Conservation (phyloP, 2,329 filamentous ascomycete genomes). For the Diaporthe australafricana region DNA sequence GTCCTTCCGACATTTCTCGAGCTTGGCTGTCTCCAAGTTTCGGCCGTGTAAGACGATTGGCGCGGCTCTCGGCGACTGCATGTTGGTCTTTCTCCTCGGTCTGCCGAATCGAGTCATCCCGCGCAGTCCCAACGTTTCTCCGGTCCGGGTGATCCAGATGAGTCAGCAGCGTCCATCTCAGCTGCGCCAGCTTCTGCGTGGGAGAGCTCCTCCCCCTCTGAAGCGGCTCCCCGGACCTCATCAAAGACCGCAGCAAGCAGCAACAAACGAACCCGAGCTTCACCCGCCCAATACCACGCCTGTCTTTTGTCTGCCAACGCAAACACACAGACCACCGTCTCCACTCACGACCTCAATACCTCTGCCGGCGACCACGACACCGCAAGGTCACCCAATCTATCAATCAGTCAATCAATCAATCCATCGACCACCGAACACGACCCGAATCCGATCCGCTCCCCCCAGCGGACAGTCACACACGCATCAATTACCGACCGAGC, state of each 20-base stretch:
- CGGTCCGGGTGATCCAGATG: constrained; percentile 22
- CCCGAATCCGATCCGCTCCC: background rate
- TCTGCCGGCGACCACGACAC: constrained; percentile 5
- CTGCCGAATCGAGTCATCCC: background rate
- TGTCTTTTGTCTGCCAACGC: constrained; percentile 15
- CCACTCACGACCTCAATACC: constrained; percentile 34
- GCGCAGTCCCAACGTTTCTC: constrained; percentile 30
- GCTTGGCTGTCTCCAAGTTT: constrained; percentile 17
- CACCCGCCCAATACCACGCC: constrained; percentile 32
- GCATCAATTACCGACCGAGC: background rate
- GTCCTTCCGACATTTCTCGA: constrained; percentile 12
- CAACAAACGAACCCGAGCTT: constrained; percentile 26
- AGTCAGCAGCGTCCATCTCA: background rate
- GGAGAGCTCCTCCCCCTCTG: constrained; percentile 8
- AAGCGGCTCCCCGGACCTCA: constrained; percentile 16
- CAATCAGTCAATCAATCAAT: background rate
- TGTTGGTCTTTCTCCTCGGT: background rate
- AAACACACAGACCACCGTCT: constrained; percentile 29
- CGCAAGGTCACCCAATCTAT: background rate
- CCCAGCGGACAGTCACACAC: background rate
- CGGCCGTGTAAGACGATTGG: constrained; percentile 23
- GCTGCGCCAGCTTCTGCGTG: constrained; percentile 2
- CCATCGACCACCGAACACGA: background rate
- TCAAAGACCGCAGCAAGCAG: constrained; percentile 28
- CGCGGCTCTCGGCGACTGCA: constrained; percentile 1